Evolutionary conservation across 2,329 filamentous ascomycete species (phyloP).

Genomic region (Nothophaeocryptopus gaeumannii): DNA sequence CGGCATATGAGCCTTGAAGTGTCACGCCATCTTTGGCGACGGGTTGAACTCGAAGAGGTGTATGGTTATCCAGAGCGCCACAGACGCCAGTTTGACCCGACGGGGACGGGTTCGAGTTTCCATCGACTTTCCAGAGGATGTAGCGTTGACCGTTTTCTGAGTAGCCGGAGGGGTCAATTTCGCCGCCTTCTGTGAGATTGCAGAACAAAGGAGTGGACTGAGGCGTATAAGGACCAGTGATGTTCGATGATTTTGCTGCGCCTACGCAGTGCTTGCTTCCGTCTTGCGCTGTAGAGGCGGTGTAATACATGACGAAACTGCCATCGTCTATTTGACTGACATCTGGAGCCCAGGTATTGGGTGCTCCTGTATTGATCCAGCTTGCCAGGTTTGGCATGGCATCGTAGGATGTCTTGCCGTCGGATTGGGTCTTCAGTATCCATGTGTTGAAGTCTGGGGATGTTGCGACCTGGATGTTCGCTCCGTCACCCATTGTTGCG

Average conservation of each 20-base stretch:
- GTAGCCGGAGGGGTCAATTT: constrained; percentile 35
- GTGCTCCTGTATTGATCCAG: constrained; percentile 47
- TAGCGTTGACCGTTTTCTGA: constrained; percentile 33
- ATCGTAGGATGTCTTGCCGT: constrained; percentile 38
- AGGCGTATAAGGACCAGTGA: not conserved
- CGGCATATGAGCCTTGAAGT: constrained; percentile 25
- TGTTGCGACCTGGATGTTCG: constrained; percentile 39
- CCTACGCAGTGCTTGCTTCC: constrained; percentile 32
- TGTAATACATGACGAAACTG: constrained; percentile 36
- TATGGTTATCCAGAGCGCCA: constrained; percentile 14
- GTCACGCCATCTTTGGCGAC: constrained; percentile 33
- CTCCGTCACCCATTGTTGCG: constrained; percentile 36
- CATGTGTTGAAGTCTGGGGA: constrained; percentile 37
- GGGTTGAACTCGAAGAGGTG: constrained; percentile 34
- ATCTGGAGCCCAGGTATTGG: constrained; percentile 61
- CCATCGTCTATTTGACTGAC: constrained; percentile 43
- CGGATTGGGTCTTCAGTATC: constrained; percentile 23
- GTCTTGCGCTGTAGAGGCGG: constrained; percentile 12
- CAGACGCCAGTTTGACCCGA: too few species aligned
- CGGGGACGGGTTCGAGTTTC: constrained; percentile 28
- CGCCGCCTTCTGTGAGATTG: constrained; percentile 32
- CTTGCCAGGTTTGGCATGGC: constrained; percentile 50
- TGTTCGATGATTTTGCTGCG: constrained; percentile 26
- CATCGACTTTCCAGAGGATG: constrained; percentile 37
- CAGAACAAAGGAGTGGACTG: constrained; percentile 30